Evolutionary conservation across 2,329 filamentous ascomycete genomes (phyloP), one percentile per base, ranked within the genome.

Genomic region (Zymoseptoria crescenta): DNA sequence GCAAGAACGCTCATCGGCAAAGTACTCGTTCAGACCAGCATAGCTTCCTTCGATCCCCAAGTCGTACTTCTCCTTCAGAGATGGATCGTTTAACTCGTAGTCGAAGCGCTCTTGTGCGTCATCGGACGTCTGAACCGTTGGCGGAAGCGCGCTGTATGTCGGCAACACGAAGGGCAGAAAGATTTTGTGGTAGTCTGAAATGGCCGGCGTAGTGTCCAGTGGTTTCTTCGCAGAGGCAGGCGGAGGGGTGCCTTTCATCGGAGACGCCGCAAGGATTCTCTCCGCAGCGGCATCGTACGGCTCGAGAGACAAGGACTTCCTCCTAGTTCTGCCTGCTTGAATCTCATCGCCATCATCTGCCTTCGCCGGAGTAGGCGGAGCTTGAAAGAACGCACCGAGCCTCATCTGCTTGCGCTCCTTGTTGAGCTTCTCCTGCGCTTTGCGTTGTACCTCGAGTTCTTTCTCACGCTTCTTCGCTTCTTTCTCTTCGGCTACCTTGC

Each of bases 91-190:
- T n/a, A 71, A 54, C 24, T 71, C 68, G 20, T 61, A 55, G 52
- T 72, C 70, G 55, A 71, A 72, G 8, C 57, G 60, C 7, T 62
- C 64, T 57, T 69, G 68, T 20, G 67, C 67, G 48, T 62, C 60
- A 19, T 69, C 62, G 13, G 66, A 63, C 9, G 58, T 24, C 13
- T 56, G 59, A 28, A 64, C 45, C 9, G 65, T 58, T 65, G 81
- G 79, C 0, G 91, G 91, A 56, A 96, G 66, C n/a, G 75, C 82
- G 1, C 90, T 88, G 68, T 90, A 82, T 2, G 85, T 80, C 59
- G 90, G 87, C 52, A 94, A 70, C 62, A 88, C 92, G 72, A 96
- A 97, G 0, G 89, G 86, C 30, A 91, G 82, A 68, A 97, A 97
- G 41, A 81, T 77, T 65, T 84, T 85, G 19, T 88, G 65, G 60